These are phyloP conservation scores for Podospora tetraspora DNA, from an alignment of 495 filamentous ascomycete species.

Conservation along the genomic window DNA sequence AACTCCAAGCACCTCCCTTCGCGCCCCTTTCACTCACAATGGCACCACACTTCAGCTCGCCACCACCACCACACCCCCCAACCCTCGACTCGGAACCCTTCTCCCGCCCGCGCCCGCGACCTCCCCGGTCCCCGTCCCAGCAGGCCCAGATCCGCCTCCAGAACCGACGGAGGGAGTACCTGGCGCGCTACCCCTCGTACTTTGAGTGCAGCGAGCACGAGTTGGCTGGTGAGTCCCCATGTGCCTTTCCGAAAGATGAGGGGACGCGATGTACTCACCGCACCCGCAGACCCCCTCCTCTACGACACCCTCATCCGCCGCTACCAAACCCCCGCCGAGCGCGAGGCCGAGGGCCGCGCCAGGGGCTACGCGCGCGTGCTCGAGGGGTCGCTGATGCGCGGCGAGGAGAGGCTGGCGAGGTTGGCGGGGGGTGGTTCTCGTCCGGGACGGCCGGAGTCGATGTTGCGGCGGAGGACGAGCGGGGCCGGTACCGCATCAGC, in stretches of 20 bases:
- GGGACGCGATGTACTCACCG: too few species aligned
- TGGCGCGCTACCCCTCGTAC: constrained; percentile 37
- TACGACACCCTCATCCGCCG: constrained; percentile 76
- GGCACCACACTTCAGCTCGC: constrained; percentile 21
- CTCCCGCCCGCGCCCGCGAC: constrained; percentile 35
- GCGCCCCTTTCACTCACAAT: not conserved
- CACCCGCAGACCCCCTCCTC: constrained; percentile 62
- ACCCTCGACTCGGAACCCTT: constrained; percentile 15
- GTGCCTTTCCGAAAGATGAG: not conserved
- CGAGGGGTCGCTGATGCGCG: constrained; percentile 64
- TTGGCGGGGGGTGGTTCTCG: constrained; percentile 34
- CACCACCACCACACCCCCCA: constrained; percentile 15
- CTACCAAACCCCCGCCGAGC: constrained; percentile 67
- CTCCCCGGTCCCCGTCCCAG: constrained; percentile 30
- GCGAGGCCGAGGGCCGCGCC: constrained; percentile 61
- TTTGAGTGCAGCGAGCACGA: constrained; percentile 41
- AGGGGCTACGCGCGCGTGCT: constrained; percentile 72
- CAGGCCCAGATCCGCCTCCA: constrained; percentile 33
- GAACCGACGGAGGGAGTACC: constrained; percentile 42
- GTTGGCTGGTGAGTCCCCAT: constrained; percentile 32
- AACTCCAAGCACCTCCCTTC: not conserved
- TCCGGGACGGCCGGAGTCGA: constrained; percentile 17
- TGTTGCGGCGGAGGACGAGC: not conserved
- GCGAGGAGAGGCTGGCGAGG: constrained; percentile 66
- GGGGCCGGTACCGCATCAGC: too few species aligned